phyloP scores from a whole-genome alignment of 2,329 filamentous ascomycete genomes.

The Colletotrichum euphorbiae region DNA sequence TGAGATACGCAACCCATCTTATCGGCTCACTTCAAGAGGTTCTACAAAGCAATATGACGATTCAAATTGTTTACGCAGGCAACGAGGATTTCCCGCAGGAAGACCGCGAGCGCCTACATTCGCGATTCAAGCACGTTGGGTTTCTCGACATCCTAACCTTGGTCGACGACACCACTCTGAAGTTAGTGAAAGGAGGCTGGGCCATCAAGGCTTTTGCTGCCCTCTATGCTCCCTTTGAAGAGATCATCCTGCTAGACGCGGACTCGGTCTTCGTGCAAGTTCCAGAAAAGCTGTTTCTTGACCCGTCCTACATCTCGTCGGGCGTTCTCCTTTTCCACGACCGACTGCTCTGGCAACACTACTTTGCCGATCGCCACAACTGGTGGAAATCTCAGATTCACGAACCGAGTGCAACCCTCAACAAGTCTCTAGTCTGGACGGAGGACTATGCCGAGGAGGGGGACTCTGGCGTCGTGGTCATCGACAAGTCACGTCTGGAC shows the following conservation, averaged over 20 bases:
- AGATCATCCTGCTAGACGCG: constrained; percentile 54
- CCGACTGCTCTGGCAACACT: constrained; percentile 51
- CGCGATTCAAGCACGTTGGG: constrained; percentile 43
- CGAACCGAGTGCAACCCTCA: constrained; percentile 47
- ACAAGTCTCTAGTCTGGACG: constrained; percentile 52
- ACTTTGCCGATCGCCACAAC: constrained; percentile 49
- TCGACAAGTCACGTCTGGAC: constrained; percentile 53
- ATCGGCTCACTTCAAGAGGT: constrained; percentile 47
- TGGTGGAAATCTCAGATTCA: constrained; percentile 55
- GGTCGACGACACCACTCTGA: constrained; percentile 47
- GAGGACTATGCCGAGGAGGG: constrained; percentile 55
- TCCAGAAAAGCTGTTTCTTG: constrained; percentile 48
- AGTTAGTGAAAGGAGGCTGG: constrained; percentile 49
- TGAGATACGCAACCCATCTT: constrained; percentile 51
- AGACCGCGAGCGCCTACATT: constrained; percentile 43
- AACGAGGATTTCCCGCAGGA: constrained; percentile 45
- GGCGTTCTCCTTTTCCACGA: constrained; percentile 55
- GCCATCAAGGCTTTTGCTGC: constrained; percentile 56
- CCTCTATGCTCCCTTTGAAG: constrained; percentile 49
- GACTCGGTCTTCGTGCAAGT: constrained; percentile 54
- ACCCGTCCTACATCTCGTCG: constrained; percentile 46
- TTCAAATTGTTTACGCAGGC: constrained; percentile 52
- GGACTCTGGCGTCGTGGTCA: constrained; percentile 55
- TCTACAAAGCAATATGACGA: constrained; percentile 47
- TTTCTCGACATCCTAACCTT: constrained; percentile 49